Evolutionary conservation across 169 alveolate species (phyloP), one percentile per base, ranked within the genome.

Genomic region (Cryptosporidium xiaoi): DNA sequence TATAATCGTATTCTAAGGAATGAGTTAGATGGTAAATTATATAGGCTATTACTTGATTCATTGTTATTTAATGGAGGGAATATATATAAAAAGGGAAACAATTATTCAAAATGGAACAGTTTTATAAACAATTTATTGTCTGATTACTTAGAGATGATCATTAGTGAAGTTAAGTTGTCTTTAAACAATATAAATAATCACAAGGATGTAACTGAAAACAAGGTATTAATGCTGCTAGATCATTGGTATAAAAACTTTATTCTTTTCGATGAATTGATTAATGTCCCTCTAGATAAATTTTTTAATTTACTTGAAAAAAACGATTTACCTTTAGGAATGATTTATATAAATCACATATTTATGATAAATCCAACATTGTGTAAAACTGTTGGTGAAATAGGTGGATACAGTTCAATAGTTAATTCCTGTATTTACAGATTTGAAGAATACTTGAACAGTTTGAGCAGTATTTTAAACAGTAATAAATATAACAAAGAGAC

Each of bases 331-430:
- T 77, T 29, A 24, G 87, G 87, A 60, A 40, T 77, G 71, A 8
- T 77, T n/a, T 77, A 44, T 40, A 60, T 56, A 12, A 40, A 77
- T 50, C 87, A 77, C 8, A 48, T 77, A 60, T 77, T 62, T 77
- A 46, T 66, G 13, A 53, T 44, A 3, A 56, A 56, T 46, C 87
- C 87, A 48, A 44, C 40, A 34, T 31, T 77, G 18, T 20, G 7
- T 31, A 71, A 12, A 44, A 10, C 27, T 24, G 50, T 12, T 7
- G 44, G 10, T 10, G 3, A 33, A 13, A 53, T 40, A 40, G 10
- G 48, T 8, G 48, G 10, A 3, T 40, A 40, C 10, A 40, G 10
- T 40, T 40, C 48, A 40, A 40, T 8, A 40, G 48, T 40, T 40
- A 8, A 40, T 40, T 0, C 48, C 10, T 40, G 48, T 8, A 40